These are phyloP conservation scores for Suillus occidentalis DNA, from an alignment of 768 basidiomycete genomes.

Conservation along the genomic window DNA sequence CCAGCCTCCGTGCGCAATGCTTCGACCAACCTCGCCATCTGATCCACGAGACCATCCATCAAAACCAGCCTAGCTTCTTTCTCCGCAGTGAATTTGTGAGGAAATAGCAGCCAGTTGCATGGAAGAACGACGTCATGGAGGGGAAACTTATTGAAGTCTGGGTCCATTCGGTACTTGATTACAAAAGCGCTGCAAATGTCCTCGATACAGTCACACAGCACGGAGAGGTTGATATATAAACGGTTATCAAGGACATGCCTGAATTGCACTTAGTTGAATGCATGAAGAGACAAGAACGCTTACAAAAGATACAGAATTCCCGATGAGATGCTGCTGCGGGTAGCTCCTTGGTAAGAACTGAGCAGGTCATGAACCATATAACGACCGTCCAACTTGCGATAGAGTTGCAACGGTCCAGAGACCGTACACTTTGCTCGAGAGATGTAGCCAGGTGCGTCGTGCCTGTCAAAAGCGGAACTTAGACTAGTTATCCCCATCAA, in stretches of 20 bases:
- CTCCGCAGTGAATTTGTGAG: conserved; percentile 15
- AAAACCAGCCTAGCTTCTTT: conserved; percentile 14
- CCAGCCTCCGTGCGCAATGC: conserved; percentile 29
- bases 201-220: conserved; percentile 55
- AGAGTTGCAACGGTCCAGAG: not conserved
- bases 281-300: not conserved
- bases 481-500: conserved; percentile 40
- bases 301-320: conserved; percentile 31
- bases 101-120: conserved; percentile 46
- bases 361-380: conserved; percentile 37
- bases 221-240: conserved; percentile 43
- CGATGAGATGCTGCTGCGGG: conserved; percentile 25
- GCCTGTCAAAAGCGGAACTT: conserved; percentile 38
- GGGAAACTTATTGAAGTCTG: not conserved
- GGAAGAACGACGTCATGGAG: conserved; percentile 55
- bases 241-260: conserved; percentile 45
- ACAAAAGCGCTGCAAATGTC: conserved; percentile 42
- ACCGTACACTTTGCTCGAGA: conserved; percentile 31
- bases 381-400: not conserved
- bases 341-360: conserved; percentile 27
- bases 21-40: conserved; percentile 27
- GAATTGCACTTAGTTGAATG: not conserved
- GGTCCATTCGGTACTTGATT: conserved; percentile 32
- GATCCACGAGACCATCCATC: conserved; percentile 14
- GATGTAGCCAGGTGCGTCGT: conserved; percentile 36